phyloP scores from a whole-genome alignment of 345 rosid species.

The Eucalyptus microcorys region DNA sequence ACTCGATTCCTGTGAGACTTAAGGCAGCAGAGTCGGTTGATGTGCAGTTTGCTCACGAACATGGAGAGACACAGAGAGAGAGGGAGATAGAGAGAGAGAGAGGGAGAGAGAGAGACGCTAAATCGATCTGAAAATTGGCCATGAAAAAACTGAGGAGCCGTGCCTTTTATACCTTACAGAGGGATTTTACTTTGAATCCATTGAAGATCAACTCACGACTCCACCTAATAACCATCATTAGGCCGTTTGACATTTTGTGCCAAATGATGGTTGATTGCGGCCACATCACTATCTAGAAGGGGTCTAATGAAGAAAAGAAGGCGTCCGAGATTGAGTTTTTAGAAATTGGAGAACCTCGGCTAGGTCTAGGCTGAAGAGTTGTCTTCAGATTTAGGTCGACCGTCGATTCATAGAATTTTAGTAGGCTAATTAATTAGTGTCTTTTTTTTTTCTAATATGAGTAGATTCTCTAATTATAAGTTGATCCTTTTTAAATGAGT shows the following conservation, averaged over 20 bases:
- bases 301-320: not conserved
- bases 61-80: not conserved
- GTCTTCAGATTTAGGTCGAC: not conserved
- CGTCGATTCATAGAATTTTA: not conserved
- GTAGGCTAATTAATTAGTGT: not conserved
- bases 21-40: not conserved
- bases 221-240: not conserved
- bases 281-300: not conserved
- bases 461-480: not conserved
- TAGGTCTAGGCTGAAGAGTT: not conserved
- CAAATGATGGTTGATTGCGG: not conserved
- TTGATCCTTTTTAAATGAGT: not conserved
- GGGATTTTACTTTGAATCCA: not conserved
- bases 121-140: not conserved
- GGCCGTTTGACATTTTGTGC: not conserved
- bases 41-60: not conserved
- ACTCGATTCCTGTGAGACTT: not conserved
- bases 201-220: not conserved
- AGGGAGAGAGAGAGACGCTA: not conserved
- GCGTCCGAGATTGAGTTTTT: not conserved
- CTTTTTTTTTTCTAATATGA: not conserved
- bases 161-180: not conserved
- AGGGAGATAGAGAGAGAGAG: not conserved
- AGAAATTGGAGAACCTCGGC: not conserved
- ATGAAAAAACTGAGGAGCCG: not conserved